Evolutionary conservation across 208 protist genomes (phyloP).

Genomic region (Trypanosoma lewisi): DNA sequence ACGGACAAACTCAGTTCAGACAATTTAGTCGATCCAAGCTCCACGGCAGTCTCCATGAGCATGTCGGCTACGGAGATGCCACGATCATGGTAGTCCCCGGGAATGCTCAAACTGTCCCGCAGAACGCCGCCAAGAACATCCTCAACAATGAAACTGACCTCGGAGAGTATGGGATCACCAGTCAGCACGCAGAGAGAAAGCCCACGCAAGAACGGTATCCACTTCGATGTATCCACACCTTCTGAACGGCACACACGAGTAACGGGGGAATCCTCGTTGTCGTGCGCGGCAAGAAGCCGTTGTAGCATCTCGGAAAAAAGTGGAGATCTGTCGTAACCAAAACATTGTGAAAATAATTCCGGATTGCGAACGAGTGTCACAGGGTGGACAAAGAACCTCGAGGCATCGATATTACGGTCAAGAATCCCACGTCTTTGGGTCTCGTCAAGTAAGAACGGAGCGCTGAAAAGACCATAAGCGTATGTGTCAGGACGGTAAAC

Average conservation of each 20-base stretch:
- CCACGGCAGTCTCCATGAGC: slow-evolving; percentile 20
- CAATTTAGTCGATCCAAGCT: slow-evolving; percentile 15
- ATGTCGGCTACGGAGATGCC: slow-evolving; percentile 17
- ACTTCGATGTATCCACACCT: slow-evolving; percentile 8
- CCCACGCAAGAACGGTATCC: slow-evolving; percentile 22
- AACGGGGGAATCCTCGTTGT: slow-evolving; percentile 2
- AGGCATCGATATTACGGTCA: background rate
- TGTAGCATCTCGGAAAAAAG: slow-evolving; percentile 11
- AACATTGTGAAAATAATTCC: slow-evolving; percentile 19
- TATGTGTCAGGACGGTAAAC: slow-evolving; percentile 20
- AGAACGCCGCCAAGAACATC: slow-evolving; percentile 7
- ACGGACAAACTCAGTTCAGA: slow-evolving; percentile 10
- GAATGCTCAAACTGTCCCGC: slow-evolving; percentile 1
- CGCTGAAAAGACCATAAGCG: slow-evolving; percentile 20
- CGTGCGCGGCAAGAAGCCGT: slow-evolving; percentile 17
- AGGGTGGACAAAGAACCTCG: slow-evolving; percentile 21
- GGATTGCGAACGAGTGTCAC: slow-evolving; percentile 13
- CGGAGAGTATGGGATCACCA: slow-evolving; percentile 5
- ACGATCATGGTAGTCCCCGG: slow-evolving; percentile 19
- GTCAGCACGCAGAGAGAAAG: slow-evolving; percentile 13
- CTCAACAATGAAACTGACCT: slow-evolving; percentile 16
- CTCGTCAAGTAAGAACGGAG: slow-evolving; percentile 4
- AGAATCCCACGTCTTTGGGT: slow-evolving; percentile 2
- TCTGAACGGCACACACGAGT: slow-evolving; percentile 2
- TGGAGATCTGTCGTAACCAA: slow-evolving; percentile 11